Conservation (phyloP, 2,329 filamentous ascomycete species). For the Neofusicoccum sp. region DNA sequence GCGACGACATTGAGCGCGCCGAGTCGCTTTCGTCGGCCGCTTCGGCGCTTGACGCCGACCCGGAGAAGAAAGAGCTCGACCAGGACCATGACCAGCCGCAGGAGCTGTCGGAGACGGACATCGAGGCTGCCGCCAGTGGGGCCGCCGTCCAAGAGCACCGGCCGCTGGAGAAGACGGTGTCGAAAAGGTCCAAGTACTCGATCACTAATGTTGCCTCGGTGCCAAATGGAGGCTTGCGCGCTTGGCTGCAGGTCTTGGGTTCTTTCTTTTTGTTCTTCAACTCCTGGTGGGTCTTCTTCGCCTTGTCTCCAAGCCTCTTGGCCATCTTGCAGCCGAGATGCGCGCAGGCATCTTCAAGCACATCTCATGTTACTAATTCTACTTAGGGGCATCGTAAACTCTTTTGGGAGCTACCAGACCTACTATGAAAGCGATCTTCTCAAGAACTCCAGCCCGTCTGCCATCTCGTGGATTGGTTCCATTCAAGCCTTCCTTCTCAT, state of each 20-base stretch:
- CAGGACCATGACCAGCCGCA: background rate
- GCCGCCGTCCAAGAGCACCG: background rate
- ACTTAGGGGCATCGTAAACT: conserved; percentile 44
- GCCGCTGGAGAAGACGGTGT: background rate
- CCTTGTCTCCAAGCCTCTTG: background rate
- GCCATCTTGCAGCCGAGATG: background rate
- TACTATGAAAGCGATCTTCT: conserved; percentile 48
- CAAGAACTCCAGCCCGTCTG: conserved; percentile 38
- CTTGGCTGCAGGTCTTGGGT: conserved; percentile 50
- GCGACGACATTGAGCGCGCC: conserved; percentile 12
- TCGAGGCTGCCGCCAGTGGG: background rate
- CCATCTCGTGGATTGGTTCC: conserved; percentile 51
- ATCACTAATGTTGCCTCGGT: conserved; percentile 44
- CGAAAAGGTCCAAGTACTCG: conserved; percentile 24
- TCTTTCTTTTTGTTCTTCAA: conserved; percentile 51
- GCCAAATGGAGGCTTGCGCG: conserved; percentile 46
- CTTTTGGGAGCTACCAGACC: conserved; percentile 49
- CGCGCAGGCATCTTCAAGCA: background rate
- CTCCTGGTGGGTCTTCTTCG: conserved; percentile 38
- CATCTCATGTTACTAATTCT: background rate
- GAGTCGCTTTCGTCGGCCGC: conserved; percentile 3
- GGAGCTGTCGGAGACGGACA: background rate
- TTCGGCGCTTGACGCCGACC: background rate
- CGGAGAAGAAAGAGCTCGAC: conserved; percentile 1
- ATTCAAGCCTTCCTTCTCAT: conserved; percentile 50